A percentile compares a stretch with the other conserved stretches of the same genome.
phyloP scores from a whole-genome alignment of 1,284 basidiomycete species.

The Peniophora sp. region DNA sequence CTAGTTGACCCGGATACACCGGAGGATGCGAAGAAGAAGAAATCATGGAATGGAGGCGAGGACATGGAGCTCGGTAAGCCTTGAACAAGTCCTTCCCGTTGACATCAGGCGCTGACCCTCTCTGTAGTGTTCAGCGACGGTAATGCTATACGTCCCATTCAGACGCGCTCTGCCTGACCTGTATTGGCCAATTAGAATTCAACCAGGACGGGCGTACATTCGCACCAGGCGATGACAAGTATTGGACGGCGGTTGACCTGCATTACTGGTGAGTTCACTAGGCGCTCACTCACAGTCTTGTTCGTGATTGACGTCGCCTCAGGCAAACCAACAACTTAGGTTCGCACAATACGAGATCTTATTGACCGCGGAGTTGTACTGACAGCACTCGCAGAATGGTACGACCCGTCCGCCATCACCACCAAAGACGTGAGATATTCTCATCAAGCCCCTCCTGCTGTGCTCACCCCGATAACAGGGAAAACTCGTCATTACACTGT shows the following conservation, averaged over 20 bases:
- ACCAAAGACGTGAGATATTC: constrained; percentile 47
- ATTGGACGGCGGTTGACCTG: constrained; percentile 65
- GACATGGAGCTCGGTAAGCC: constrained; percentile 47
- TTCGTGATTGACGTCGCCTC: background rate
- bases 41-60: constrained; percentile 40
- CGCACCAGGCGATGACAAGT: constrained; percentile 57
- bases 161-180: too few relatives aligned
- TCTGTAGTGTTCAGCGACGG: too few relatives aligned
- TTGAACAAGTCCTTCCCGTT: too few relatives aligned
- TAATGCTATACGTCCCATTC: too few relatives aligned
- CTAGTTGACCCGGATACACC: constrained; percentile 7
- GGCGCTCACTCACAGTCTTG: background rate
- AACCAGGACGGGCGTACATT: constrained; percentile 76
- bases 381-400: constrained; percentile 38
- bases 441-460: too few relatives aligned
- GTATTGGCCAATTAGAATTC: too few relatives aligned
- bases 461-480: constrained; percentile 19
- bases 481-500: constrained; percentile 73
- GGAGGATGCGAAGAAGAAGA: constrained; percentile 47
- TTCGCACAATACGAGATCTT: too few relatives aligned
- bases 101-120: too few relatives aligned
- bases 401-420: constrained; percentile 73
- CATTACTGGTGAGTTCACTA: constrained; percentile 43
- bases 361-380: too few relatives aligned
- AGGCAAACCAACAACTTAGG: constrained; percentile 21